Evolutionary conservation across 805 yeast species (phyloP), one percentile per base, ranked within the genome.

Genomic region (Cyberlindnera americana): DNA sequence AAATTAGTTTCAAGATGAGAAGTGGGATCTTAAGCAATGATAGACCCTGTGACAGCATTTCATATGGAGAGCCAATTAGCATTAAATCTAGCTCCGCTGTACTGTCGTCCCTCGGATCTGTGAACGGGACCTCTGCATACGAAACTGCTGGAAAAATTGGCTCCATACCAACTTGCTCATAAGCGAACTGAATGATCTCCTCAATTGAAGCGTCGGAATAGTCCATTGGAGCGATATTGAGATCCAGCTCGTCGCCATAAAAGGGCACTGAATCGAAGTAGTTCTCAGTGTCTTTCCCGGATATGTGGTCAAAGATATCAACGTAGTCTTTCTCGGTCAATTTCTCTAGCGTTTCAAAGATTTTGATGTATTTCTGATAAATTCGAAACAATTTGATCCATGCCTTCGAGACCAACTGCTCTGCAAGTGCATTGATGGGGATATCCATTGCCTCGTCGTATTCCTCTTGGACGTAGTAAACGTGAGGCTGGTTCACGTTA

Each of bases 291-390:
- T 25, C 42, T 15, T 30, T 25, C 15, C 38, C 42, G 23, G 33
- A 37, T 17, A 53, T 15, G 25, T 45, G 35, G 17, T 50, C 50
- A 38, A 41, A 46, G 3, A 52, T 35, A 7, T 52, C 50, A 22
- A 44, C 30, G 28, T 38, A 51, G 28, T 54, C 57, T 29, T 37
- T 40, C 16, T 43, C 41, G 14, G 46, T 29, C 38, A 51, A 35
- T 18, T 31, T 35, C 25, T 45, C 45, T 14, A 54, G 13, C 5
- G 51, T 36, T 3, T 47, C 50, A 31, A 38, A 48, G 3, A 50
- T 32, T 5, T 37, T 43, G 21, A 25, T 35, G 29, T 37, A 45
- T 30, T 37, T 29, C 31, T 31, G 33, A 21, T 36, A 28, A 10
- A 39, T 25, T 19, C 25, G 29, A 16, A 34, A 45, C 30, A 39